Evolutionary conservation across 768 basidiomycete species (phyloP), one percentile per base, ranked within the genome.

Genomic region (Hydnomerulius pinastri): DNA sequence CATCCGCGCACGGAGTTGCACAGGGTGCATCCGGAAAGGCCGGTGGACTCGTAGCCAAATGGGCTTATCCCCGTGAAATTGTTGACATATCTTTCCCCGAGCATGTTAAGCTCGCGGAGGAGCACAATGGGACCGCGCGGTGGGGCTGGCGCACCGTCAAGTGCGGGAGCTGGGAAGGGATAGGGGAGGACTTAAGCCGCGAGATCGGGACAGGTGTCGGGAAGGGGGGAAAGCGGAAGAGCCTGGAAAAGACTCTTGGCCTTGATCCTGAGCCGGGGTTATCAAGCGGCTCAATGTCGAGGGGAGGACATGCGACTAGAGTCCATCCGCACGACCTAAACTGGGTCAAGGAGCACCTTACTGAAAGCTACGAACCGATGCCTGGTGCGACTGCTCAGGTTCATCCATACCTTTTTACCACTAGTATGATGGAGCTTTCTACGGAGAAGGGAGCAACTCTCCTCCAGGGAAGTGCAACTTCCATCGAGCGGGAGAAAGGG

Each of bases 1-100:
- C 90, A 46, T 90, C 87, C 0, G 71, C 64, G 6, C 62, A 77
- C 39, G 83, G 82, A 6, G 75, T 82, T 17, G 92, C 90, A 0
- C 87, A 89, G 53, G 92, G 88, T 0, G 86, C 89, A 0, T 88
- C 85, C 0, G 90, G 90, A 15, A 93, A 92, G 63, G 87, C 90
- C 0, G 91, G 90, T 4, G 90, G 90, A 0, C 79, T 96, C 11
- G 78, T 95, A 17, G 91, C 92, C 0, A 82, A 85, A 68, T 86
- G 92, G 92, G 93, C 91, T 43, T 86, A 86, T 59, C 85, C 85
- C 0, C 79, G 78, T 43, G 81, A 84, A 54, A 73, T 93, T 25
- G 85, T 86, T 7, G 69, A 78, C 45, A 72, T 92, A 13, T 90
- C 90, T 1, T 69, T 71, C 37, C 48, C 75, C 11, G 84, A 94